phyloP scores from a whole-genome alignment of 495 filamentous ascomycete genomes.

The Penicillium soppii region DNA sequence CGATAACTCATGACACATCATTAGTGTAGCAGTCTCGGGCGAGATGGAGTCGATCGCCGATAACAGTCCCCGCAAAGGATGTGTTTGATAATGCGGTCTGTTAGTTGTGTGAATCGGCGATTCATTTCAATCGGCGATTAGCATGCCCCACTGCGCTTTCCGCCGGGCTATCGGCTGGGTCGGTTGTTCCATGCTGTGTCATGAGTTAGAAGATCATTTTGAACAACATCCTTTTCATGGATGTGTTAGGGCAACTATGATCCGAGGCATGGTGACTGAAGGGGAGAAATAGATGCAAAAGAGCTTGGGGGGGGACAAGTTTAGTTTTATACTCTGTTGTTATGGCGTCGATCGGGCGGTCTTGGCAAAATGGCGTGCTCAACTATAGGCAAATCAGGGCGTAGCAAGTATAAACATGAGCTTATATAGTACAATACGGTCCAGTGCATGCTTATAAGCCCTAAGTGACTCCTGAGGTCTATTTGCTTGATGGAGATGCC shows the following conservation, averaged over 20 bases:
- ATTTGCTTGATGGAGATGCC: too few relatives aligned
- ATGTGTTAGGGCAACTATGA: background rate
- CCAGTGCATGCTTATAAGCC: too few relatives aligned
- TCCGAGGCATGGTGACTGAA: background rate
- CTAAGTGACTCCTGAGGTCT: too few relatives aligned
- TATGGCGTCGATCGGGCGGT: conserved; percentile 17
- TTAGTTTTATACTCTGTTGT: conserved; percentile 31
- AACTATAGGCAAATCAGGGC: background rate
- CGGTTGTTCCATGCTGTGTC: conserved; percentile 7
- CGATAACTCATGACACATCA: background rate
- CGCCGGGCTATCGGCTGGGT: conserved; percentile 26
- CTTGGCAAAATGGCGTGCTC: conserved; percentile 49
- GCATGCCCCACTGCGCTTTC: conserved; percentile 20
- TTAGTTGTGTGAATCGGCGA: background rate
- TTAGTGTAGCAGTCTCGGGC: conserved; percentile 8
- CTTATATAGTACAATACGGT: too few relatives aligned
- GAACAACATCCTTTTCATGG: background rate
- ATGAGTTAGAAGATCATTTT: background rate
- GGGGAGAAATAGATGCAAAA: conserved; percentile 9
- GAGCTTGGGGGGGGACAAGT: conserved; percentile 15
- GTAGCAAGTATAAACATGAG: too few relatives aligned
- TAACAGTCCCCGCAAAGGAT: background rate
- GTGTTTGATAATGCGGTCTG: conserved; percentile 1
- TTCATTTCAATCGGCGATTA: conserved; percentile 4
- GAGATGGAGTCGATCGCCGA: conserved; percentile 13